Evolutionary conservation across 2,329 filamentous ascomycete genomes (phyloP), one percentile per base, ranked within the genome.

Genomic region (Ceratocystis colombiana): DNA sequence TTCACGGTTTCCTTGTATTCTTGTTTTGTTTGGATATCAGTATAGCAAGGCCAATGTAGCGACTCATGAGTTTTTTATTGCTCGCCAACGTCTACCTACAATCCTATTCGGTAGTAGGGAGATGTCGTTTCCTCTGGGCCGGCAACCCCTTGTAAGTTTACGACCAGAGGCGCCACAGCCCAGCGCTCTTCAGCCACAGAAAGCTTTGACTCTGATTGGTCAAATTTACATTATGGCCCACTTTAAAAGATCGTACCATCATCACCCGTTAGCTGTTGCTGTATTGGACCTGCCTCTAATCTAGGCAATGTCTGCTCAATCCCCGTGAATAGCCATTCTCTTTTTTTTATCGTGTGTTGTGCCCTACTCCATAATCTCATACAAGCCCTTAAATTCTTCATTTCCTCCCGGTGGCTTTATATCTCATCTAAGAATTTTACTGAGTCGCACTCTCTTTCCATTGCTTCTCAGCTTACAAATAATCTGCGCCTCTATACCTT

Each of bases 181-280:
- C 7, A 10, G 4, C 5, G 6, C 20, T 59, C 6, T 20, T 59
- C 55, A 33, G 55, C 55, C 55, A 59, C 55, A 59, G 28, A 5
- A 37, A 59, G 8, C 17, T 2, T 4, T 7, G 17, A 1, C 12
- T 37, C 2, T 33, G 55, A 59, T 59, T 59, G 55, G 55, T 28
- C 55, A 59, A 20, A 59, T 17, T 8, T 3, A 2, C 1, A 3
- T 1, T 4, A 3, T 20, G 55, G 2, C 17, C 55, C 55, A 37
- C 28, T 59, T 59, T 59, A 59, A 59, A 59, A 59, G 55, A 59
- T 59, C 55, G 55, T 59, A 59, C 55, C 55, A 59, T 59, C 55
- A 59, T 59, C 28, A 59, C 55, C 55, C 30, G 55, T 59, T 59
- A 59, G 30, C 55, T 30, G 7, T 59, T 59, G 30, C 33, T 37